These are phyloP conservation scores for Talaromyces sp. DNA, from an alignment of 2,329 filamentous ascomycete genomes.

Conservation along the genomic window DNA sequence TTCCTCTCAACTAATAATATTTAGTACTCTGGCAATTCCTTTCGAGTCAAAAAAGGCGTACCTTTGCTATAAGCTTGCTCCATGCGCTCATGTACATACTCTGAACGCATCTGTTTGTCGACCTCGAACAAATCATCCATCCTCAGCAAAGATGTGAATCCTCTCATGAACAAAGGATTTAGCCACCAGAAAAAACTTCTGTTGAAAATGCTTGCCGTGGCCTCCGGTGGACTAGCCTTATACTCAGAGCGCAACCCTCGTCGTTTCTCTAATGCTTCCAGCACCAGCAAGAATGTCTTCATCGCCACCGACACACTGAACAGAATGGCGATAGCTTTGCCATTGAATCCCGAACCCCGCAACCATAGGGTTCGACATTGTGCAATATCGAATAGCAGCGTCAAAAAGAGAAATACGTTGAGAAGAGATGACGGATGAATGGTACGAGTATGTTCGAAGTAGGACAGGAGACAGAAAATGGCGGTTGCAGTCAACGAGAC, in stretches of 20 bases:
- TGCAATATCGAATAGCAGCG: slow-evolving; percentile 41
- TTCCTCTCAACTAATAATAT: slow-evolving; percentile 25
- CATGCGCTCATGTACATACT: slow-evolving; percentile 38
- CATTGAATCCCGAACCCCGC: slow-evolving; percentile 19
- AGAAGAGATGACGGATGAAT: slow-evolving; percentile 29
- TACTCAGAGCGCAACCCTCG: slow-evolving; percentile 45
- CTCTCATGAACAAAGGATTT: slow-evolving; percentile 44
- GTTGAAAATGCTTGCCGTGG: slow-evolving; percentile 45
- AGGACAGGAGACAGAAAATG: slow-evolving; percentile 31
- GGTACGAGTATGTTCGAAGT: slow-evolving; percentile 27
- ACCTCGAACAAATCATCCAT: slow-evolving; percentile 43
- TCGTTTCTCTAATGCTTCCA: slow-evolving; percentile 44
- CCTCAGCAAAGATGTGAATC: slow-evolving; percentile 40
- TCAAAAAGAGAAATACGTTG: slow-evolving; percentile 41
- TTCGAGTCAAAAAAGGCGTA: slow-evolving; percentile 18
- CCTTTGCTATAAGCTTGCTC: slow-evolving; percentile 40
- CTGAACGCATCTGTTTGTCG: slow-evolving; percentile 45
- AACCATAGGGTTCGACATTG: slow-evolving; percentile 41
- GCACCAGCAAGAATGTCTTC: slow-evolving; percentile 38
- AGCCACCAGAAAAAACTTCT: slow-evolving; percentile 50
- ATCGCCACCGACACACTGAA: slow-evolving; percentile 36
- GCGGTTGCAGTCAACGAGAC: slow-evolving; percentile 29
- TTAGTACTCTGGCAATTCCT: slow-evolving; percentile 20
- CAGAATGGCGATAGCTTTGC: slow-evolving; percentile 37
- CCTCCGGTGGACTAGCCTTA: slow-evolving; percentile 42